Percentiles rank a stretch among this genome's conserved stretches.
Evolutionary conservation across 768 basidiomycete genomes (phyloP).

Genomic region (Fomitopsis pulvina): DNA sequence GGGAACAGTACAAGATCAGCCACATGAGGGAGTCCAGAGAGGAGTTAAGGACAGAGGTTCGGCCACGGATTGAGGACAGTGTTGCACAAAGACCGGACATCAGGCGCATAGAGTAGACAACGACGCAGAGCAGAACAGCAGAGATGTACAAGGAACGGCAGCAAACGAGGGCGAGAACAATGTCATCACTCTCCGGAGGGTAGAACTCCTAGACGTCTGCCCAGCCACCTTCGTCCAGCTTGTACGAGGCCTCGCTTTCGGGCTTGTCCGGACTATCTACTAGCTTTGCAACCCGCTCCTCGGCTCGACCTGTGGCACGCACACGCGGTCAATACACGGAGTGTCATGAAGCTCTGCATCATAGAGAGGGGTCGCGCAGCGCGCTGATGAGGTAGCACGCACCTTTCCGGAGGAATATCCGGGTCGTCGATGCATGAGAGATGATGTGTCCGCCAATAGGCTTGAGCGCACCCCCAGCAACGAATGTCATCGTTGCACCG

Average conservation of each 20-base stretch:
- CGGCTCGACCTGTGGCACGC: constrained; percentile 61
- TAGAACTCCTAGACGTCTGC: constrained; percentile 60
- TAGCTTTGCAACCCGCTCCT: constrained; percentile 86
- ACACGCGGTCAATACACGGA: background rate
- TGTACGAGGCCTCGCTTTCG: constrained; percentile 88
- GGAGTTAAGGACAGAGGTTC: too few species aligned
- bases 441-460: constrained; percentile 88
- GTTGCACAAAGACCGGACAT: too few species aligned
- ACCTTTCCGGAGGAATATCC: constrained; percentile 88
- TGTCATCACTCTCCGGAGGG: too few species aligned
- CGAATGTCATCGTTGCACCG: constrained; percentile 92
- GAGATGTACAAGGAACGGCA: too few species aligned
- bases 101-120: too few species aligned
- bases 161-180: too few species aligned
- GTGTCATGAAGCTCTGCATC: background rate
- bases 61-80: too few species aligned
- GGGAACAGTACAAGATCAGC: too few species aligned
- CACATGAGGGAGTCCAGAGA: too few species aligned
- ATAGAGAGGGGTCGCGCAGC: background rate
- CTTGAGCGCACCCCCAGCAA: constrained; percentile 88
- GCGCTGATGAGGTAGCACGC: constrained; percentile 3
- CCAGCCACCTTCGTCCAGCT: constrained; percentile 89
- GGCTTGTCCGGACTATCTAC: constrained; percentile 87
- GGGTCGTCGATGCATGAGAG: constrained; percentile 82
- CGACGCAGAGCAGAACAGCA: too few species aligned